Evolutionary conservation across 1,284 basidiomycete species (phyloP).

Genomic region (Ceratobasidium sp.): DNA sequence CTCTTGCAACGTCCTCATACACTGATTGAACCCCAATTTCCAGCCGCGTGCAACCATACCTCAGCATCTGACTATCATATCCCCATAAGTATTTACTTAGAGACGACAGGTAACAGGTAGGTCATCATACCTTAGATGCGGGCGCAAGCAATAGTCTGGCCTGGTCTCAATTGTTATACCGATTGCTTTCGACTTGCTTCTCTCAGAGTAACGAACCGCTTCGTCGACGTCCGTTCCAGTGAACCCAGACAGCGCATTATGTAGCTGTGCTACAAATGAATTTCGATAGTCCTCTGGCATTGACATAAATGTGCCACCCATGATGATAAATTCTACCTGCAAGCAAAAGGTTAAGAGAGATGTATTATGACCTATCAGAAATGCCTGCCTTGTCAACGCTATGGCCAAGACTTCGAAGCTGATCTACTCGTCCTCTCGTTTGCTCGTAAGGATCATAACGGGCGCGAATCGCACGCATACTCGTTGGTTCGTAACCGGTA

Average conservation of each 20-base stretch:
- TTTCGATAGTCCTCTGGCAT: constrained; percentile 96
- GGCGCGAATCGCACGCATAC: constrained; percentile 98
- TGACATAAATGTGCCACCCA: constrained; percentile 99
- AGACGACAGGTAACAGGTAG: background rate
- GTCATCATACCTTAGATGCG: constrained; percentile 81
- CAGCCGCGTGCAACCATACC: constrained; percentile 97
- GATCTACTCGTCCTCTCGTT: constrained; percentile 93
- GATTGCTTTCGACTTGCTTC: constrained; percentile 97
- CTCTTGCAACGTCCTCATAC: constrained; percentile 98
- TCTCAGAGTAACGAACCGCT: constrained; percentile 96
- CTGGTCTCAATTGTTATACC: constrained; percentile 99
- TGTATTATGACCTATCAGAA: too few relatives aligned
- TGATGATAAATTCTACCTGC: constrained; percentile 97
- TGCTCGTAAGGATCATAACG: constrained; percentile 99
- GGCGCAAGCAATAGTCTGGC: constrained; percentile 97
- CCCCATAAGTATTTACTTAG: background rate
- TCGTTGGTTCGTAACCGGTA: constrained; percentile 97
- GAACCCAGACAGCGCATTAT: constrained; percentile 96
- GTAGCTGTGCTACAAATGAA: constrained; percentile 94
- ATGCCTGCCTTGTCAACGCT: constrained; percentile 89
- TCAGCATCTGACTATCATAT: constrained; percentile 89
- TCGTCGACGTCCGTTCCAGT: constrained; percentile 95
- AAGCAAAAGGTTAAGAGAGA: background rate
- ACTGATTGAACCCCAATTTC: constrained; percentile 99
- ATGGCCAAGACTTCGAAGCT: constrained; percentile 93